Evolutionary conservation across 2,329 filamentous ascomycete genomes (phyloP), one percentile per base, ranked within the genome.

Genomic region (Cordyceps javanica): DNA sequence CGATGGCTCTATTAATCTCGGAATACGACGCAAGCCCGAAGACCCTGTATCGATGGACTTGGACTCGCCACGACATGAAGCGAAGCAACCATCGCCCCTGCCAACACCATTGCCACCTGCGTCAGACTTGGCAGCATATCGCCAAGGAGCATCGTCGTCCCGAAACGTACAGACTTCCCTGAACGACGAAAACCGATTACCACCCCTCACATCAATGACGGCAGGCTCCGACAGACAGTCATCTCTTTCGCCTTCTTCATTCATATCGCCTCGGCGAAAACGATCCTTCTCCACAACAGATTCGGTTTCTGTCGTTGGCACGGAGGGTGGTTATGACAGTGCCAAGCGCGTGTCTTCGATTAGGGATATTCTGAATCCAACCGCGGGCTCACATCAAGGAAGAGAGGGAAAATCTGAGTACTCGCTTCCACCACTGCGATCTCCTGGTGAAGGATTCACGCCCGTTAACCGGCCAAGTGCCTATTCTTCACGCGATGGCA

Each of bases 301-400:
- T 56, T 77, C 76, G 21, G 82, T 84, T 38, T 66, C 68, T n/a
- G 66, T 69, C 21, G 65, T 59, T n/a, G 58, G 63, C 8, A 65
- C 68, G 32, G 73, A 77, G 38, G 64, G 66, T n/a, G 72, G 73
- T 2, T 72, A 75, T 25, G 78, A 83, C 26, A 73, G 72, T 38
- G 72, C 82, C 42, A 80, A 88, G 67, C 83, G 88, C 14, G 72
- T 91, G 4, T 89, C 86, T 19, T 90, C 87, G 3, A 91, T 91
- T 60, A 89, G 86, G 62, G 89, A 88, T 5, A 87, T 91, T 45
- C 73, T 92, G 13, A 91, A 91, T 61, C 84, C 84, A 3, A 65
- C 72, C 16, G 65, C 61, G 8, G 62, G 61, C 13, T 53, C 49
- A n/a, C 62, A 63, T n/a, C 64, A 64, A 3, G 64, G 63, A 32